A percentile compares a stretch with the other conserved stretches of the same genome.
These are phyloP conservation scores for Microsporum canis DNA, from an alignment of 2,329 filamentous ascomycete genomes.

Conservation along the genomic window DNA sequence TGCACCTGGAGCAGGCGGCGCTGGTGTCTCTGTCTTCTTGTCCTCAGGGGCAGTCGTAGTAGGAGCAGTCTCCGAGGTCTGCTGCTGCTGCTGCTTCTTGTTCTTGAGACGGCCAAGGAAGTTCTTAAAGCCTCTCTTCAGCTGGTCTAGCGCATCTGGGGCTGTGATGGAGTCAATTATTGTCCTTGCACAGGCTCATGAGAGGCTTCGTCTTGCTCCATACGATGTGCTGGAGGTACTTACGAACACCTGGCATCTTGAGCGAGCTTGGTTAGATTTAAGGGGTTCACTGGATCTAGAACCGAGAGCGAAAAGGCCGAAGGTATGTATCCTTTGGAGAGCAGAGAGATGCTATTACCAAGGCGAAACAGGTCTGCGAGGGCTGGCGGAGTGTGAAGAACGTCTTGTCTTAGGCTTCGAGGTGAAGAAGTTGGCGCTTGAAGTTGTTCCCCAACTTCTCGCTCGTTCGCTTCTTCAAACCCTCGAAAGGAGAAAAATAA, in stretches of 20 bases:
- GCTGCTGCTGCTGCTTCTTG: constrained; percentile 13
- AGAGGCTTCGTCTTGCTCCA: neutral
- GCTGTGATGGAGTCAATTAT: constrained; percentile 15
- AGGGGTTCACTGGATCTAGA: neutral
- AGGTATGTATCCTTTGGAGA: neutral
- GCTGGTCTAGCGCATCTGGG: constrained; percentile 22
- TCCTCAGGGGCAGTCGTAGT: constrained; percentile 9
- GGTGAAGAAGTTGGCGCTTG: neutral
- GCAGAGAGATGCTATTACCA: neutral
- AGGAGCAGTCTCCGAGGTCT: constrained; percentile 9
- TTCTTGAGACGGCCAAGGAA: constrained; percentile 25
- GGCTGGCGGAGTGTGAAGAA: neutral
- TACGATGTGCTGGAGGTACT: constrained; percentile 13
- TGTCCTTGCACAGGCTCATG: neutral
- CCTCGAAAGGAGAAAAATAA: neutral
- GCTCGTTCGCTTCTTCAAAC: neutral
- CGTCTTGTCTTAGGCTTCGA: neutral
- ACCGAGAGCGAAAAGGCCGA: neutral
- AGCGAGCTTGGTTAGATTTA: neutral
- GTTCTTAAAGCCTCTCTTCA: constrained; percentile 26
- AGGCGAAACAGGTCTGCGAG: neutral
- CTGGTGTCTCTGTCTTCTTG: constrained; percentile 11
- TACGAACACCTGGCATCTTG: constrained; percentile 28
- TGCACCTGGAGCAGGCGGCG: constrained; percentile 11
- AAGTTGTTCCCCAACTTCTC: neutral